These are phyloP conservation scores for Mortierella sp. DNA, from an alignment of 371 early-diverging fungal genomes.

Conservation along the genomic window DNA sequence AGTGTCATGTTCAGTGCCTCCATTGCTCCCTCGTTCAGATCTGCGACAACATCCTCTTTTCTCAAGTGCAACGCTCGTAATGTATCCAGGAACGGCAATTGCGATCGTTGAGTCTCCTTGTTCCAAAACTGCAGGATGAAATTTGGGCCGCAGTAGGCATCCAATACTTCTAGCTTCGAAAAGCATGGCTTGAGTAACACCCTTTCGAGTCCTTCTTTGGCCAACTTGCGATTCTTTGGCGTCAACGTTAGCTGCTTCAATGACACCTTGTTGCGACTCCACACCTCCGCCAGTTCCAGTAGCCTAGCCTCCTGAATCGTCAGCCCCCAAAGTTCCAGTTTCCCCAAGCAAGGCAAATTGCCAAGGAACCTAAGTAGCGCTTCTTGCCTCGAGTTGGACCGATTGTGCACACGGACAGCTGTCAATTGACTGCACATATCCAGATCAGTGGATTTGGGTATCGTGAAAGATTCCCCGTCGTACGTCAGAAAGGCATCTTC, in stretches of 20 bases:
- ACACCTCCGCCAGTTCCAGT: slow-evolving; percentile 19
- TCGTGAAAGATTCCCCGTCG: not conserved
- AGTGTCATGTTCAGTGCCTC: slow-evolving; percentile 24
- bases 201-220: slow-evolving; percentile 19
- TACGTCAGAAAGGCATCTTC: slow-evolving; percentile 15
- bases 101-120: slow-evolving; percentile 12
- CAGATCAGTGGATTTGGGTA: not conserved
- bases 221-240: slow-evolving; percentile 11
- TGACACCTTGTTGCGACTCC: slow-evolving; percentile 22
- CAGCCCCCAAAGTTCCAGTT: slow-evolving; percentile 23
- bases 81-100: slow-evolving; percentile 27
- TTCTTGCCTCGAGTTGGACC: slow-evolving; percentile 22
- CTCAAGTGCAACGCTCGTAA: slow-evolving; percentile 21
- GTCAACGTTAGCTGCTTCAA: slow-evolving; percentile 16
- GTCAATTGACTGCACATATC: slow-evolving; percentile 9
- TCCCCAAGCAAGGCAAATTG: slow-evolving; percentile 1
- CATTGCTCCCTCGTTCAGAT: slow-evolving; percentile 2
- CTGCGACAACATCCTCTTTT: not conserved
- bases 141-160: slow-evolving; percentile 27
- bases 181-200: slow-evolving; percentile 24
- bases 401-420: slow-evolving; percentile 9
- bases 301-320: slow-evolving; percentile 1
- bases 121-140: slow-evolving; percentile 33
- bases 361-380: slow-evolving; percentile 15
- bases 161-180: slow-evolving; percentile 12